These are phyloP conservation scores for Nadsonia commutata DNA, from an alignment of 1,139 yeast genomes.

Conservation along the genomic window DNA sequence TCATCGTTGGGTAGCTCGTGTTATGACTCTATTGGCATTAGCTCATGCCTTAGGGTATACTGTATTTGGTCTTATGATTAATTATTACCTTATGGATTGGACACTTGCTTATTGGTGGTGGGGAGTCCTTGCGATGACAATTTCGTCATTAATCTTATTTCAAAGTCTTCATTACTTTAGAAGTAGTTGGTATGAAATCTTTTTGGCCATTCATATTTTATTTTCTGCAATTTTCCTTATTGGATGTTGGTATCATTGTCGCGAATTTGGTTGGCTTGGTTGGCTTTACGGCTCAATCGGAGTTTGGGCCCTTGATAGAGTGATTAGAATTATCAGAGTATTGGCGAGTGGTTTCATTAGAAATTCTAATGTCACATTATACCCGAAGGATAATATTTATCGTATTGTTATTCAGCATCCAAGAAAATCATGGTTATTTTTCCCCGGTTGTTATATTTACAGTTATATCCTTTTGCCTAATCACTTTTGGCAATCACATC, in stretches of 20 bases:
- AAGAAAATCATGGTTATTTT: slow-evolving; percentile 21
- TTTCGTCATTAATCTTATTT: slow-evolving; percentile 15
- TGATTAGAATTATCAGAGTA: slow-evolving; percentile 24
- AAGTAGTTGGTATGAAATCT: slow-evolving; percentile 28
- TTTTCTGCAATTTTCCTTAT: slow-evolving; percentile 23
- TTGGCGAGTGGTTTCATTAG: slow-evolving; percentile 26
- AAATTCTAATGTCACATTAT: slow-evolving; percentile 12
- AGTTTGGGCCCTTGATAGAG: slow-evolving; percentile 31
- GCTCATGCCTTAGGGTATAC: slow-evolving; percentile 13
- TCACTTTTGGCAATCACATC: slow-evolving; percentile 40
- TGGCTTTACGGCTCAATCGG: slow-evolving; percentile 24
- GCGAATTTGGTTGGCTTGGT: slow-evolving; percentile 25
- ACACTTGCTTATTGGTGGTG: slow-evolving; percentile 23
- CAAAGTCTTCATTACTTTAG: slow-evolving; percentile 22
- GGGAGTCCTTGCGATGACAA: slow-evolving; percentile 24
- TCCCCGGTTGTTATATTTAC: slow-evolving; percentile 41
- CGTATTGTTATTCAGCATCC: background rate
- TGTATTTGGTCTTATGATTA: background rate
- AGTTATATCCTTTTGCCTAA: slow-evolving; percentile 31
- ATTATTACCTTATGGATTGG: background rate
- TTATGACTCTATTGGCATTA: slow-evolving; percentile 31
- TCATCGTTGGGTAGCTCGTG: slow-evolving; percentile 56
- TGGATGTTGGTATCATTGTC: slow-evolving; percentile 31
- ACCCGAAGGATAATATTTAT: background rate
- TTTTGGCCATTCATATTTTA: slow-evolving; percentile 28